Evolutionary conservation across 2,329 filamentous ascomycete species (phyloP).

Genomic region (Fusarium sp.): DNA sequence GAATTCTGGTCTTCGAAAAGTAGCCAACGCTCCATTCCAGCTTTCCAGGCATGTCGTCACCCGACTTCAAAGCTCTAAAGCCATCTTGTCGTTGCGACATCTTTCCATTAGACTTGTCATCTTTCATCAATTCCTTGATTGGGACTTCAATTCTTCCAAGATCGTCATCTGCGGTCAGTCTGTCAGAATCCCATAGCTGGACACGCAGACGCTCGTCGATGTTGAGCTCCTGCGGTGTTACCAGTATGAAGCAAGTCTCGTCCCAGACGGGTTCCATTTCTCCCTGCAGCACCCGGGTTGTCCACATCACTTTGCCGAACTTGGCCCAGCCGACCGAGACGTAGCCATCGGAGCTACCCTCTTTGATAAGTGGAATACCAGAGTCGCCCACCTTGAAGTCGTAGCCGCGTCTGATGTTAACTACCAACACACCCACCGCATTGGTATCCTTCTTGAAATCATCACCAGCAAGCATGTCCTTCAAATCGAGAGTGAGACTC

Average conservation of each 20-base stretch:
- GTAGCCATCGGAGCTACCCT: slow-evolving; percentile 76
- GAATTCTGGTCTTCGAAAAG: slow-evolving; percentile 75
- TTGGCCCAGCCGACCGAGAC: slow-evolving; percentile 82
- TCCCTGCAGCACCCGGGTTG: slow-evolving; percentile 72
- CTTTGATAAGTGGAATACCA: slow-evolving; percentile 68
- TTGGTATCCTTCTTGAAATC: slow-evolving; percentile 83
- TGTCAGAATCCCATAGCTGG: slow-evolving; percentile 82
- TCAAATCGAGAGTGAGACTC: slow-evolving; percentile 78
- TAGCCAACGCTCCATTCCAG: slow-evolving; percentile 79
- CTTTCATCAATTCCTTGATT: slow-evolving; percentile 73
- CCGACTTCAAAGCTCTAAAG: slow-evolving; percentile 73
- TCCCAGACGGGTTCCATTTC: slow-evolving; percentile 79
- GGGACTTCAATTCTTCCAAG: slow-evolving; percentile 78
- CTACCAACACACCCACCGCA: slow-evolving; percentile 72
- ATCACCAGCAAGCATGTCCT: slow-evolving; percentile 81
- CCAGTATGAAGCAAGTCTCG: slow-evolving; percentile 76
- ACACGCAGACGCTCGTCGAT: slow-evolving; percentile 76
- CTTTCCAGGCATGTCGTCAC: slow-evolving; percentile 76
- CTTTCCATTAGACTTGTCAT: slow-evolving; percentile 68
- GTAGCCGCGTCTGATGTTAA: slow-evolving; percentile 74
- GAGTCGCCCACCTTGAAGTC: slow-evolving; percentile 80
- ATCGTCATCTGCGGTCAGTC: slow-evolving; percentile 78
- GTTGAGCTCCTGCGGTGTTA: slow-evolving; percentile 78
- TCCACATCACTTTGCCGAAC: slow-evolving; percentile 73
- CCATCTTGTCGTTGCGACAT: slow-evolving; percentile 74